Conservation (phyloP, 2,329 filamentous ascomycete species). For the Monilinia fructigena region DNA sequence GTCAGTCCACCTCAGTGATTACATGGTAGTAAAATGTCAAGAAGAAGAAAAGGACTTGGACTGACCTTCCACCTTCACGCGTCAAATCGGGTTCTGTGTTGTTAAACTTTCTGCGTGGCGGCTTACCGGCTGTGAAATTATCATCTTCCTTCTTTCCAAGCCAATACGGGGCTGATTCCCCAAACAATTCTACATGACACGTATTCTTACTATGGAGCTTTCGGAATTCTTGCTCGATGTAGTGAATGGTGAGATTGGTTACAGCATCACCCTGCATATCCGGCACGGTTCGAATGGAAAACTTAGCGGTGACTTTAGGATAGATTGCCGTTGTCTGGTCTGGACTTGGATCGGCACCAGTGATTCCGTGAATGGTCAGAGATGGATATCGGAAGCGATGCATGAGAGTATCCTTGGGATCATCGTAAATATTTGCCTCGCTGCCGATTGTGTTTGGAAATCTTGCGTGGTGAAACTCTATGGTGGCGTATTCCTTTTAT, state of each 20-base stretch:
- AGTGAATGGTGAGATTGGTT: background rate
- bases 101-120: conserved; percentile 18
- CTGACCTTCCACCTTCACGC: conserved; percentile 18
- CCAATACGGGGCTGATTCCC: conserved; percentile 10
- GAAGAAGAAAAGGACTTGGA: background rate
- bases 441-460: conserved; percentile 13
- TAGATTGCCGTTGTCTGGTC: conserved; percentile 10
- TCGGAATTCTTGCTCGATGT: background rate
- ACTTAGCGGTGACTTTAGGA: conserved; percentile 14
- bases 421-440: background rate
- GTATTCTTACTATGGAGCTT: conserved; percentile 15
- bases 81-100: conserved; percentile 11
- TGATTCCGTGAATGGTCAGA: conserved; percentile 12
- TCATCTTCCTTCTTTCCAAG: background rate
- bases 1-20: background rate
- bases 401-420: conserved; percentile 12
- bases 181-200: background rate
- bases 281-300: conserved; percentile 12
- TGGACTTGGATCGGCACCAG: background rate
- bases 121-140: conserved; percentile 6
- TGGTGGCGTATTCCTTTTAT: background rate
- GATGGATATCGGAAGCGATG: conserved; percentile 11
- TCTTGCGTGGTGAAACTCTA: conserved; percentile 14
- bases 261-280: background rate
- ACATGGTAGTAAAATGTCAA: no score